phyloP scores from a whole-genome alignment of 2,329 filamentous ascomycete species.

The Hymenoscyphus fraxineus region DNA sequence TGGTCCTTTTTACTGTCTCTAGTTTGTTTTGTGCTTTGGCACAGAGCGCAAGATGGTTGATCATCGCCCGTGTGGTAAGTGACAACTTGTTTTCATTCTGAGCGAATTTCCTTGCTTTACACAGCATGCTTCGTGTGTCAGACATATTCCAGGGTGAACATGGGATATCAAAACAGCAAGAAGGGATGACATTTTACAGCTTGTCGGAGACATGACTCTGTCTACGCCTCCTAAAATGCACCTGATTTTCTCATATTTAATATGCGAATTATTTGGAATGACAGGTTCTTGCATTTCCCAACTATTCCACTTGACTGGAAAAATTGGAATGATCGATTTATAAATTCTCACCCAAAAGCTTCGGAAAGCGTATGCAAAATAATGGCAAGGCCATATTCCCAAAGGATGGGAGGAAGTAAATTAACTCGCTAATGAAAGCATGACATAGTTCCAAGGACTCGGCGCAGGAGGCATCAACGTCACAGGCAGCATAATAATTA shows the following conservation, averaged over 20 bases:
- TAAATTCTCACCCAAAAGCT: too few relatives aligned
- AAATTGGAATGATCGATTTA: too few relatives aligned
- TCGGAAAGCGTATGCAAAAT: too few relatives aligned
- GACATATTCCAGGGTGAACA: not conserved
- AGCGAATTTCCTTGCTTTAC: not conserved
- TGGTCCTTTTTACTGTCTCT: slow-evolving; percentile 17
- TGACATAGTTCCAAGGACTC: slow-evolving; percentile 37
- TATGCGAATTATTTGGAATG: too few relatives aligned
- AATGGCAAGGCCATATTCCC: too few relatives aligned
- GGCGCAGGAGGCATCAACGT: slow-evolving; percentile 44
- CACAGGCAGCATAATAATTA: slow-evolving; percentile 45
- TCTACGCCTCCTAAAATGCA: too few relatives aligned
- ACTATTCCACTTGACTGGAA: too few relatives aligned
- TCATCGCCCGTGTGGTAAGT: slow-evolving; percentile 17
- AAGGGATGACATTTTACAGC: too few relatives aligned
- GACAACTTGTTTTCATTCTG: not conserved
- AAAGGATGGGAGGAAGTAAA: not conserved
- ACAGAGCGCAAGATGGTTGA: slow-evolving; percentile 17
- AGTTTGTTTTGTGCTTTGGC: slow-evolving; percentile 19
- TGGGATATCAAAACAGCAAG: too few relatives aligned
- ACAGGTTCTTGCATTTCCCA: too few relatives aligned
- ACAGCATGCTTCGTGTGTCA: not conserved
- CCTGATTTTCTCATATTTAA: too few relatives aligned
- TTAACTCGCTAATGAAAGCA: not conserved
- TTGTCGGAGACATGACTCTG: too few relatives aligned